A percentile compares a stretch with the other conserved stretches of the same genome.
These are phyloP conservation scores for Rhodomyrtus psidioides DNA, from an alignment of 441 rosid species.

Conservation along the genomic window DNA sequence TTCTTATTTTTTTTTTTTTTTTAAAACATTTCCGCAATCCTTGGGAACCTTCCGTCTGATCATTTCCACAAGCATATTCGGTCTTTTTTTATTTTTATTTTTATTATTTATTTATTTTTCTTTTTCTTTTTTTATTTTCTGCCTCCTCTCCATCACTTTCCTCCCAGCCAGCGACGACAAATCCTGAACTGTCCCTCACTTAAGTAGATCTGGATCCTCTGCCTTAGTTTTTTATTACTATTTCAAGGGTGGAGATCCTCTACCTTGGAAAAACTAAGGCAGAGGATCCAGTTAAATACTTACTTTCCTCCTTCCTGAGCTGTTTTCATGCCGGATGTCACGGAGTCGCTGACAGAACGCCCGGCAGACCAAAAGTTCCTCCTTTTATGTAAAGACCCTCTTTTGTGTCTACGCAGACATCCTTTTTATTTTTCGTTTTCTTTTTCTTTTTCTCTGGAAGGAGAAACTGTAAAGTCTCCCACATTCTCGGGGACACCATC, in stretches of 20 bases:
- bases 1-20: not conserved
- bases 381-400: not conserved
- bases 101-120: no score
- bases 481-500: not conserved
- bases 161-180: not conserved
- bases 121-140: no score
- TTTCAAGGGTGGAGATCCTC: no score
- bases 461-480: not conserved
- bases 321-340: not conserved
- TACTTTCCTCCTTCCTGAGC: not conserved
- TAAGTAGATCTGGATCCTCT: no score
- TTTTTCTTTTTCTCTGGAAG: not conserved
- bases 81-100: no score
- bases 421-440: not conserved
- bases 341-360: not conserved
- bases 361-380: no score
- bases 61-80: no score
- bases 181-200: not conserved
- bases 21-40: no score
- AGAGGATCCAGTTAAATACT: no score
- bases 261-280: no score
- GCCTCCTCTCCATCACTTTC: not conserved
- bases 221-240: no score
- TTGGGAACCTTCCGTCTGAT: no score
- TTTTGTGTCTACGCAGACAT: accelerated